A percentile compares a stretch with the other conserved stretches of the same genome.
phyloP scores from a whole-genome alignment of 2,329 filamentous ascomycete species.

The Fusarium stilboides region DNA sequence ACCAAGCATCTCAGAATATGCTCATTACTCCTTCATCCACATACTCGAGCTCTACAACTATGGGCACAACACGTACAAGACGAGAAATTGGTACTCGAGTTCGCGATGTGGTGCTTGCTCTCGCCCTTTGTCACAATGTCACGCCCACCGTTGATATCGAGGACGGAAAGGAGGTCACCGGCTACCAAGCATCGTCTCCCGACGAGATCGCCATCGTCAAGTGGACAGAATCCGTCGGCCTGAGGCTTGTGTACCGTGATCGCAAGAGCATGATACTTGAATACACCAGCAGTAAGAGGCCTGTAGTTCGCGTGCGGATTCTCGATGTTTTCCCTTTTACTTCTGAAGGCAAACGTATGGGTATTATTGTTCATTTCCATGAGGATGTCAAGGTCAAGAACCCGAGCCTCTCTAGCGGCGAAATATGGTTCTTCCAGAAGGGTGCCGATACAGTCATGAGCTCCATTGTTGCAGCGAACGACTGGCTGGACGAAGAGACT shows the following conservation, averaged over 20 bases:
- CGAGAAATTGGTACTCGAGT: conserved; percentile 95
- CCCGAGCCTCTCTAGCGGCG: conserved; percentile 71
- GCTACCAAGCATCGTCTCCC: conserved; percentile 96
- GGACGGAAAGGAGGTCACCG: conserved; percentile 81
- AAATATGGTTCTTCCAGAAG: conserved; percentile 99
- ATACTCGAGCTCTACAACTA: conserved; percentile 72
- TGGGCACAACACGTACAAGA: conserved; percentile 82
- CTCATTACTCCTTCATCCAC: conserved; percentile 84
- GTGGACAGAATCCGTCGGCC: conserved; percentile 93
- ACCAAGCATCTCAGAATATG: conserved; percentile 60
- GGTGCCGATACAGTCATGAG: conserved; percentile 98
- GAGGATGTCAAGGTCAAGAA: conserved; percentile 67
- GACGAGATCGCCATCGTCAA: conserved; percentile 98
- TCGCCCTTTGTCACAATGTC: conserved; percentile 97
- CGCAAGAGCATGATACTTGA: conserved; percentile 88
- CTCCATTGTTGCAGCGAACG: conserved; percentile 93
- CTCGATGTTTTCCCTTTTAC: conserved; percentile 98
- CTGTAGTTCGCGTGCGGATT: conserved; percentile 88
- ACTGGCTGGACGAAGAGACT: conserved; percentile 99
- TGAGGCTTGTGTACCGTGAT: conserved; percentile 88
- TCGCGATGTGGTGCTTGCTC: conserved; percentile 90
- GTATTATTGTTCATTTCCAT: conserved; percentile 91
- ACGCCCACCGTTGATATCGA: conserved; percentile 87
- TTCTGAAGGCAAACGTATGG: conserved; percentile 98
- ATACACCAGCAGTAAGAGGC: conserved; percentile 79